A percentile compares a stretch with the other conserved stretches of the same genome.
Conservation (phyloP, 1,284 basidiomycete species). For the Xerocomus nothofagi region DNA sequence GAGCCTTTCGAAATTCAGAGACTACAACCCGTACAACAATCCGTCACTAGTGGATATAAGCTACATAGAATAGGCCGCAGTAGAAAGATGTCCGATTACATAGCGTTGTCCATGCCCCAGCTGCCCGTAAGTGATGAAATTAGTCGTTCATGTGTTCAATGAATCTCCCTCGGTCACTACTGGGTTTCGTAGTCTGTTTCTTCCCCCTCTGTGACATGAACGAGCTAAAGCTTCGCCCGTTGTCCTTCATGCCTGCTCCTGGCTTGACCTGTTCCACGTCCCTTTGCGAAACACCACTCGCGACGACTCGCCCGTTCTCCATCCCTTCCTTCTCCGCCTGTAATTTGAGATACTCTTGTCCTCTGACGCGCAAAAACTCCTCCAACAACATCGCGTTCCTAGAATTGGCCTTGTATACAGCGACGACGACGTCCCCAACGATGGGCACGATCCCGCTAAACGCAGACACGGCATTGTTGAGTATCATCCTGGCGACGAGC, state of each 20-base stretch:
- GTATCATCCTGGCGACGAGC: slow-evolving; percentile 72
- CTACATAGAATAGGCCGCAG: too few relatives aligned
- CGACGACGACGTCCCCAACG: slow-evolving; percentile 77
- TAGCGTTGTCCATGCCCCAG: too few relatives aligned
- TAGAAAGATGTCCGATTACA: too few relatives aligned
- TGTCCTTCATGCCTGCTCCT: slow-evolving; percentile 43
- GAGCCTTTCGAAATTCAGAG: too few relatives aligned
- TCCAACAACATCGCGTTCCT: slow-evolving; percentile 80
- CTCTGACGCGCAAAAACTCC: slow-evolving; percentile 68
- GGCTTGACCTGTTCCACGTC: slow-evolving; percentile 51
- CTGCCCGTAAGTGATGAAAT: background rate
- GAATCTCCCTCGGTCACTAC: slow-evolving; percentile 22
- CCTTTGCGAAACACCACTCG: slow-evolving; percentile 20
- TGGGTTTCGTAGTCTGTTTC: background rate
- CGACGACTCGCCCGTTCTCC: slow-evolving; percentile 12
- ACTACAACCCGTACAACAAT: too few relatives aligned
- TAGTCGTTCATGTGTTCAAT: slow-evolving; percentile 26
- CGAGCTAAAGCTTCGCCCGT: slow-evolving; percentile 2
- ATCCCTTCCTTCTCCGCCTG: slow-evolving; percentile 36
- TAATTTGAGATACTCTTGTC: slow-evolving; percentile 59
- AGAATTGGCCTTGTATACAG: slow-evolving; percentile 83
- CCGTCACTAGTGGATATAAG: too few relatives aligned
- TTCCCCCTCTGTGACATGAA: slow-evolving; percentile 13
- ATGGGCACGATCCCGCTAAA: slow-evolving; percentile 77
- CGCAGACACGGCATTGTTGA: slow-evolving; percentile 77